phyloP scores from a whole-genome alignment of 2,329 filamentous ascomycete species.

The Didymella lethalis region DNA sequence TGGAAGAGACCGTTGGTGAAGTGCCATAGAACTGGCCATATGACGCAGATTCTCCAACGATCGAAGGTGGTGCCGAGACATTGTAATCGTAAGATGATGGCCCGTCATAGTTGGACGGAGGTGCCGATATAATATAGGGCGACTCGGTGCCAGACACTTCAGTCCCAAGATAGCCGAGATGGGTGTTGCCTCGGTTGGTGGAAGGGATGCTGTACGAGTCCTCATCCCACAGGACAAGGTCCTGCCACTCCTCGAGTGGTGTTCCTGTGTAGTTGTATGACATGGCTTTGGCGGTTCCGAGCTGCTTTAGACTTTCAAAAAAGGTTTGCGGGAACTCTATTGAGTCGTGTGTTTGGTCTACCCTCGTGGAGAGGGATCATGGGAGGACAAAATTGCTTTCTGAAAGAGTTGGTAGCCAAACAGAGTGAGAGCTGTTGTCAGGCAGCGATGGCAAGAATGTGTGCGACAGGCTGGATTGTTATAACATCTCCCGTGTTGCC shows the following conservation, averaged over 20 bases:
- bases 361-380: constrained; percentile 21
- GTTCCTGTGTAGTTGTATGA: constrained; percentile 30
- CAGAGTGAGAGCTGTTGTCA: background rate
- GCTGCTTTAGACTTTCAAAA: background rate
- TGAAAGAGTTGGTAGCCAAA: background rate
- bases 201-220: constrained; percentile 36
- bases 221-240: constrained; percentile 41
- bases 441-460: constrained; percentile 3
- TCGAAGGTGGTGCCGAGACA: constrained; percentile 41
- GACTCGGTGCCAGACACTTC: constrained; percentile 6
- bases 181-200: background rate
- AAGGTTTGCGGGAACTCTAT: background rate
- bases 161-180: constrained; percentile 4
- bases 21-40: constrained; percentile 33
- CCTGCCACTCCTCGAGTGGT: constrained; percentile 39
- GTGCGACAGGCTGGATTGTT: constrained; percentile 16
- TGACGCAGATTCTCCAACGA: constrained; percentile 37
- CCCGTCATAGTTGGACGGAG: constrained; percentile 37
- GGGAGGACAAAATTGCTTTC: constrained; percentile 1
- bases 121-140: constrained; percentile 27
- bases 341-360: constrained; percentile 2
- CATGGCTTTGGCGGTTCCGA: constrained; percentile 14
- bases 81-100: constrained; percentile 39
- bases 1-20: constrained; percentile 39
- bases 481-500: constrained; percentile 9